Base-by-base conservation (phyloP, 371 early-diverging fungal genomes). In the Haplosporangium sp. region DNA sequence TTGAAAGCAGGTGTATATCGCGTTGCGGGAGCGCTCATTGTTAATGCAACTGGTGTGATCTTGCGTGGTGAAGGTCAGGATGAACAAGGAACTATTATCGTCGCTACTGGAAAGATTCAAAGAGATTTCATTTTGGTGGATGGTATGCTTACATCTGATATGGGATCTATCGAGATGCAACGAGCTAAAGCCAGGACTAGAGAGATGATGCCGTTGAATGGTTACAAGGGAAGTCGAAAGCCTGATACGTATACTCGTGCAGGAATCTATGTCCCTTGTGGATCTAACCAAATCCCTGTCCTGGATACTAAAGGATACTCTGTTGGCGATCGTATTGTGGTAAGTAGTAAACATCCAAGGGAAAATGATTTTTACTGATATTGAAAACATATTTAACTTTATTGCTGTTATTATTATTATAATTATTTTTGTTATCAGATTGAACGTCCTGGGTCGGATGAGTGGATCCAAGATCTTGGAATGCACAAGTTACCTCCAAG, bases 21-120 rank as follows among this genome's bases (percentile, higher is more conserved):
- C 1, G 82, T 82, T 52, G 74, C 69, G 13, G 82, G 82, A 2
- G 72, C 82, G 2, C 45, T 82, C 3, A 67, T 82, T 57, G 65
- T 82, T 57, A 68, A 82, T 44, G 69, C 76, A 8, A 76, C 82
- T 4, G 82, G 82, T 39, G 70, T 76, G 17, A 71, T 82, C 1
- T 38, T 82, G 34, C 48, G 82, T 42, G 82, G 82, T 1, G 82
- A 82, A 48, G 82, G 82, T 4, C 82, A 75, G 47, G 82, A 76
- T 44, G 57, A 70, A 1, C 3, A 67, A 8, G 79, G 79, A 39
- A 82, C 82, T 6, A 48, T 69, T 7, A 60, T 82, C 39, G 53
- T 76, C 2, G 82, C 82, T 7, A 82, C 82, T 4, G 82, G 82
- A 20, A 61, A 67, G 15, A 76, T 76, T 19, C 77, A 72, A 34